Base-by-base conservation (phyloP, 2,329 filamentous ascomycete species). In the Neonectria sp. region DNA sequence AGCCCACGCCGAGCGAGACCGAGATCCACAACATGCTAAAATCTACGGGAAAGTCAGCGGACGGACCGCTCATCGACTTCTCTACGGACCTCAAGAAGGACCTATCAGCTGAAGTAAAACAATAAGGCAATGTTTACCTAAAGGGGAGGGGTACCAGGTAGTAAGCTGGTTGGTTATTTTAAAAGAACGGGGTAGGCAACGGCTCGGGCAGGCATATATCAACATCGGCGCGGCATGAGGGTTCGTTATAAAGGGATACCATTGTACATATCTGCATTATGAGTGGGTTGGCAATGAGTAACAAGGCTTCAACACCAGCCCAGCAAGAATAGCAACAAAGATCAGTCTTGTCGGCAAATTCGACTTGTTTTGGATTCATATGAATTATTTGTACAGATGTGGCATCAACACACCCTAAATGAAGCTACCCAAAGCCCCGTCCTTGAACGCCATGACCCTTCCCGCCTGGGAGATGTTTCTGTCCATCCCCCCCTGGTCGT, bases 1-100 rank as follows among this genome's bases (percentile, higher is more conserved):
- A 55, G 48, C 62, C 53, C 17, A 55, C 66, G 11, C 51, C n/a
- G n/a, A 71, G 65, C 31, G 62, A 74, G 35, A 68, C 82, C 68
- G 82, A 86, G 56, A 84, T 88, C 40, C 75, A 84, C 40, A 64
- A 70, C 11, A 74, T 88, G 77, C 79, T 89, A 21, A 74, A 80
- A 33, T 77, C 82, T 9, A 89, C 87, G 6, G 85, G 86, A 13
- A 83, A 82, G 63, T 82, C 80, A 21, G 79, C 82, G 6, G 78
- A 84, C 1, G 86, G 87, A 0, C 85, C 87, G 2, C 77, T 90
- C 55, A 82, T 90, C 37, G 86, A 91, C 75, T 90, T 91, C 65
- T 81, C 85, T 17, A 74, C 84, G 12, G 88, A 90, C 64, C 49
- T 90, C 76, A 86, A 86, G 76, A 86, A 84, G 64, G 77, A 81